Conservation (phyloP, 345 rosid species). For the Brassica incana region DNA sequence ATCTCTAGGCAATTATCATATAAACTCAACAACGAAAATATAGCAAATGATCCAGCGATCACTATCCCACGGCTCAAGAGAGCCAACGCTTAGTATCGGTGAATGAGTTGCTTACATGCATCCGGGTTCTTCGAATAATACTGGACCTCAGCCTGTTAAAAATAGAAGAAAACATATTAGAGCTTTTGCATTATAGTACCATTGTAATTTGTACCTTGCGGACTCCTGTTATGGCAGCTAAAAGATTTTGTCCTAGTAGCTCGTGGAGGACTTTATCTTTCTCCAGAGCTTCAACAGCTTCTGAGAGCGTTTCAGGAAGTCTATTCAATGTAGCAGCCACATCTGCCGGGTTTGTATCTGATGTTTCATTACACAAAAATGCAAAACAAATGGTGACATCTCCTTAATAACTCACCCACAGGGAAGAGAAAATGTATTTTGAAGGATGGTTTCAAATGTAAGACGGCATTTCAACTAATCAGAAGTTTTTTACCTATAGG, state of each 20-base stretch:
- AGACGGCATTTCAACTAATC: not conserved
- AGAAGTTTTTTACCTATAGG: slow-evolving; percentile 58
- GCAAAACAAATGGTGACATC: not conserved
- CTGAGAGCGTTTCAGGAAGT: slow-evolving; percentile 69
- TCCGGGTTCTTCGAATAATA: slow-evolving; percentile 57
- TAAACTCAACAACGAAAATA: not conserved
- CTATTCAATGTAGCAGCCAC: slow-evolving; percentile 53
- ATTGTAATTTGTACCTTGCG: slow-evolving; percentile 62
- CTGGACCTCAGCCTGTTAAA: slow-evolving; percentile 66
- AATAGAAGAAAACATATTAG: not conserved
- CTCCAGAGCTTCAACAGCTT: slow-evolving; percentile 67
- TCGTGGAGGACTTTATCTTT: slow-evolving; percentile 59
- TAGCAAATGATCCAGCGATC: not conserved
- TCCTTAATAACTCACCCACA: not conserved
- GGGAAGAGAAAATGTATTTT: not conserved
- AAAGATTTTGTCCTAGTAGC: slow-evolving; percentile 68
- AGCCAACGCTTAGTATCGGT: slow-evolving; percentile 50
- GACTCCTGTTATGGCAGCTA: slow-evolving; percentile 68
- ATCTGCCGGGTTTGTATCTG: slow-evolving; percentile 67
- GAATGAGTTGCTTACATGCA: slow-evolving; percentile 79
- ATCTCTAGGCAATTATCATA: not conserved
- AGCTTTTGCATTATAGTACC: slow-evolving; percentile 1
- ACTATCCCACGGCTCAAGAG: not conserved
- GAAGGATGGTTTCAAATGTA: not conserved
- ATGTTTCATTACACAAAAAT: slow-evolving; percentile 11